A percentile compares a stretch with the other conserved stretches of the same genome.
phyloP scores from a whole-genome alignment of 306 rosid species.

The Glycine tomentella region DNA sequence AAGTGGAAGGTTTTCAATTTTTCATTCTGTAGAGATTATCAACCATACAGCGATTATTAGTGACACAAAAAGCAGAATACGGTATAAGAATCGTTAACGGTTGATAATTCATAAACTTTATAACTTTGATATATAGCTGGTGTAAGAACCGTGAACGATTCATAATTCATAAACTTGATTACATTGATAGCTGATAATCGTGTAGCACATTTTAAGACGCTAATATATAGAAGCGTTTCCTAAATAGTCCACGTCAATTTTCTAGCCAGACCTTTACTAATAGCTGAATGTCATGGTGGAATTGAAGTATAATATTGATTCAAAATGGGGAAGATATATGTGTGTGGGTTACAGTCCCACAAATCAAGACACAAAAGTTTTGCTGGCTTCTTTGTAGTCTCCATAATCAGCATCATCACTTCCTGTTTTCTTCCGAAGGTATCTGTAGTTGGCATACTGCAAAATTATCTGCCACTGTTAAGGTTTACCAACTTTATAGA shows the following conservation, averaged over 20 bases:
- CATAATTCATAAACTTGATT: constrained; percentile 22
- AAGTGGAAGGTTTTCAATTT: not conserved
- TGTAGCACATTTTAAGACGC: not conserved
- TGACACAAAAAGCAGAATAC: not conserved
- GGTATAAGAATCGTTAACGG: not conserved
- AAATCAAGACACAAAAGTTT: constrained; percentile 48
- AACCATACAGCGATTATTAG: not conserved
- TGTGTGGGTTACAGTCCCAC: not conserved
- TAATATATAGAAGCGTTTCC: not conserved
- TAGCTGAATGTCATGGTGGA: not conserved
- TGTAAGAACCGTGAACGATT: not conserved
- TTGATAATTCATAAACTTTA: too few relatives aligned
- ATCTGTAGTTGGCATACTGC: constrained; percentile 72
- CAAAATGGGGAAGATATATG: not conserved
- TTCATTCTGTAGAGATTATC: not conserved
- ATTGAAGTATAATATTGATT: not conserved
- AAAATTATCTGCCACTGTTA: constrained; percentile 70
- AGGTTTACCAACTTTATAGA: constrained; percentile 46
- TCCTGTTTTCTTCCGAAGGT: constrained; percentile 25
- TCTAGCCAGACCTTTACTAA: not conserved
- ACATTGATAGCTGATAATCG: constrained; percentile 6
- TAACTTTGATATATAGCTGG: too few relatives aligned
- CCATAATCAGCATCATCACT: constrained; percentile 24
- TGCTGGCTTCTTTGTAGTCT: constrained; percentile 53
- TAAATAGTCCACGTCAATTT: not conserved